Evolutionary conservation across 768 basidiomycete species (phyloP).

Genomic region (Amanita fuliginea): DNA sequence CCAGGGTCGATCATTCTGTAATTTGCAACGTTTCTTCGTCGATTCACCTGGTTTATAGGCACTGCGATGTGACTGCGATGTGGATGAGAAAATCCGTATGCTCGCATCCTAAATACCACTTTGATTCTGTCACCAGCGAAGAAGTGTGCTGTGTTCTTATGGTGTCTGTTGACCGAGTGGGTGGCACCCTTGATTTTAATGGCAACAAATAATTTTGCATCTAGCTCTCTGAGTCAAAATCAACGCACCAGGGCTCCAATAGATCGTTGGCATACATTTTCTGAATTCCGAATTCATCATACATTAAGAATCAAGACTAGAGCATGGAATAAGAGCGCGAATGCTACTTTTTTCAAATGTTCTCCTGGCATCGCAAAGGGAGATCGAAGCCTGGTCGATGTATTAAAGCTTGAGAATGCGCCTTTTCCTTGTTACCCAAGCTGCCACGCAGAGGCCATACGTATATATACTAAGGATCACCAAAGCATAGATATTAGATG

Average conservation of each 20-base stretch:
- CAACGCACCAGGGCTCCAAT: background rate
- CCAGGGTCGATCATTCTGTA: background rate
- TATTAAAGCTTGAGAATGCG: background rate
- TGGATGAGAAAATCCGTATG: conserved; percentile 9
- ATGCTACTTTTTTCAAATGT: too few species aligned
- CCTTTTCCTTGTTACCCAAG: conserved; percentile 35
- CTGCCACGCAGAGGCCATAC: conserved; percentile 42
- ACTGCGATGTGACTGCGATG: conserved; percentile 3
- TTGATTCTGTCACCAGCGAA: conserved; percentile 6
- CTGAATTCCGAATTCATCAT: too few species aligned
- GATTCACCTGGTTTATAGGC: background rate
- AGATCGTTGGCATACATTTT: background rate
- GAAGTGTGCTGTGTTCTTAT: conserved; percentile 6
- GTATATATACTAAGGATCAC: conserved; percentile 52
- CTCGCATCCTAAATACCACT: conserved; percentile 5
- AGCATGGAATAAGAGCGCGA: too few species aligned
- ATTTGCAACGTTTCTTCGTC: background rate
- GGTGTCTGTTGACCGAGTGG: conserved; percentile 1
- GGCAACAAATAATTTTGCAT: background rate
- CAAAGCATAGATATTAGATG: conserved; percentile 44
- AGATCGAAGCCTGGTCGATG: background rate
- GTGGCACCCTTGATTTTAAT: background rate
- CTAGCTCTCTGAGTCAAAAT: background rate
- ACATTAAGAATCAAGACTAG: too few species aligned
- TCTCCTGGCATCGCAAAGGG: too few species aligned